Evolutionary conservation across 2,329 filamentous ascomycete species (phyloP).

Genomic region (Fonsecaea monophora): DNA sequence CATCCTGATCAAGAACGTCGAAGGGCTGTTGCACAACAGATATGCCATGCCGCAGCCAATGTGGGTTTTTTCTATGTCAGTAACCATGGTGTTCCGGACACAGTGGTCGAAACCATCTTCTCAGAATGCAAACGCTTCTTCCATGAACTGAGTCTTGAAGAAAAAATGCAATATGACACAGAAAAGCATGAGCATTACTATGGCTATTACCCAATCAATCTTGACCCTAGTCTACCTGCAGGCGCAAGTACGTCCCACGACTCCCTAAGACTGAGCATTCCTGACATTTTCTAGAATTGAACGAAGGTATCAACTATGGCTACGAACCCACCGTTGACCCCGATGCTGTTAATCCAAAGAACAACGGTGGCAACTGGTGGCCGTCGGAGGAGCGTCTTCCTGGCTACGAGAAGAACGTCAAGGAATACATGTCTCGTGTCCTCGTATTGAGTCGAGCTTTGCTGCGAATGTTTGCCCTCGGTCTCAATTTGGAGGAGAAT

Average conservation of each 20-base stretch:
- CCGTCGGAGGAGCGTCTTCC: conserved; percentile 27
- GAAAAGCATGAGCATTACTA: conserved; percentile 33
- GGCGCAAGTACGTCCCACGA: conserved; percentile 26
- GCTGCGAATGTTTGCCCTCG: conserved; percentile 62
- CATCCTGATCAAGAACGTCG: conserved; percentile 46
- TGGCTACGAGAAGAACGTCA: conserved; percentile 22
- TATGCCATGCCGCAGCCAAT: conserved; percentile 56
- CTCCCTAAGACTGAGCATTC: not conserved
- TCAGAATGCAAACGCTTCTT: conserved; percentile 30
- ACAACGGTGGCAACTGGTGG: conserved; percentile 33
- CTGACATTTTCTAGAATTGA: conserved; percentile 25
- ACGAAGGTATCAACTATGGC: conserved; percentile 35
- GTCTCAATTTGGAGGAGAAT: conserved; percentile 60
- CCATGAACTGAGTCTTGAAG: conserved; percentile 28
- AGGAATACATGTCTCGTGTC: conserved; percentile 27
- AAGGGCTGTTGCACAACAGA: conserved; percentile 49
- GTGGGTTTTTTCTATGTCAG: conserved; percentile 59
- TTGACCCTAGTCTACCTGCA: conserved; percentile 23
- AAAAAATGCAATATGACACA: conserved; percentile 34
- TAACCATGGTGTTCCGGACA: conserved; percentile 53
- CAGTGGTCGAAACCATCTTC: conserved; percentile 42
- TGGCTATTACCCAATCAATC: conserved; percentile 34
- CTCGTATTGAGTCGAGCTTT: conserved; percentile 60
- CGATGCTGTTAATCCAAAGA: conserved; percentile 15
- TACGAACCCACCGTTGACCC: conserved; percentile 31